Base-by-base conservation (phyloP, 306 rosid genomes). In the Canavalia gladiata region DNA sequence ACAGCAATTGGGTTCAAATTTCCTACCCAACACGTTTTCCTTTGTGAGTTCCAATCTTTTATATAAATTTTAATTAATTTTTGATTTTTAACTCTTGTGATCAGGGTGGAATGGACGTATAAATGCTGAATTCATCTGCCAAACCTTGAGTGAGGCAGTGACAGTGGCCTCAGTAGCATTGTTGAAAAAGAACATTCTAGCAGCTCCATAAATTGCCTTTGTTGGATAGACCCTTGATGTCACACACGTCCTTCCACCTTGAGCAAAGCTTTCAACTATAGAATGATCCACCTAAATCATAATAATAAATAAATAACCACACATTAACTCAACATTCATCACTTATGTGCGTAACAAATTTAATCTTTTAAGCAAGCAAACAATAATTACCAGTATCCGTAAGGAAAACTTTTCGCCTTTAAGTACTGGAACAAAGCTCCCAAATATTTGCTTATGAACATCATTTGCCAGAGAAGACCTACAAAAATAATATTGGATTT, bases 111-210 rank as follows among this genome's bases (percentile, higher is more conserved):
- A 93, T 72, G 99, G 99, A 8, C 73, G 97, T 34, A 95, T 91
- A 74, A 93, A 95, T 2, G 99, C 99, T 79, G 99, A 90, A 80
- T 95, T 93, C 97, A 95, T 88, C 83, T 95, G 94, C 99, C 99
- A 95, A 77, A 93, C 39, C 37, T 86, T 87, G 42, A 95, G 47
- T 2, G 97, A 93, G 35, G 95, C 88, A 8, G 89, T 95, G 1
- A 95, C 86, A 8, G 81, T 82, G 12, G 88, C 80, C 41, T 89
- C 92, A 8, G 92, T 89, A 12, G 97, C 99, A 75, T 95, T 89
- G 91, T 95, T 95, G 89, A 95, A 95, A 54, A 90, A 25, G 80
- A 93, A 93, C 47, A 95, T 54, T 54, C 89, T 67, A 37, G 99
- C 94, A 13, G 95, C 90, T 39, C 95, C 97, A 68, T 95, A 95